phyloP scores from a whole-genome alignment of 2,329 filamentous ascomycete genomes.

The Cercospora brassicicola region DNA sequence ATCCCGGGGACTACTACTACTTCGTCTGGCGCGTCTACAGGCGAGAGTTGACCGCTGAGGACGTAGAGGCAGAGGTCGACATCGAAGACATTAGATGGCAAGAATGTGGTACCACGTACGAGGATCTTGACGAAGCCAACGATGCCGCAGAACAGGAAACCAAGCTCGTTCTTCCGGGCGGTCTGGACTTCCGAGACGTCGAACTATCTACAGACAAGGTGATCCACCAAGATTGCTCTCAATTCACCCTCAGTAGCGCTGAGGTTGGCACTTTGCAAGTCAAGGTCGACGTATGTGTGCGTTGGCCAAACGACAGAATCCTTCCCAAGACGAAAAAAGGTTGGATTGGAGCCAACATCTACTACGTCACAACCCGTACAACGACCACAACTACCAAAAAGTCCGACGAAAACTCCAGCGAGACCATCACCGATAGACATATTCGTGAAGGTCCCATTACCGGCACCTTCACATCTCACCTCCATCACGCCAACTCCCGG shows the following conservation, averaged over 20 bases:
- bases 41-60: conserved; percentile 11
- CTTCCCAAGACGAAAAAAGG: conserved; percentile 8
- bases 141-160: conserved; percentile 5
- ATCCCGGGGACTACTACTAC: conserved; percentile 16
- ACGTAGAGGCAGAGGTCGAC: not conserved
- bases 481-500: conserved; percentile 22
- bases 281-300: not conserved
- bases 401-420: conserved; percentile 7
- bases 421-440: not conserved
- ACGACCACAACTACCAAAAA: not conserved
- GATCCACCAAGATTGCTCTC: not conserved
- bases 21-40: conserved; percentile 13
- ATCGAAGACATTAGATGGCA: not conserved
- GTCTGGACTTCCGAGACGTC: not conserved
- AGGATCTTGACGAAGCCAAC: conserved; percentile 16
- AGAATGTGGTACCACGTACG: conserved; percentile 1
- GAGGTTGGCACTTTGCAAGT: conserved; percentile 13
- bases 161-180: not conserved
- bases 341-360: conserved; percentile 2
- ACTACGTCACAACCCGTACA: conserved; percentile 4
- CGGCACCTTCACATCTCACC: conserved; percentile 8
- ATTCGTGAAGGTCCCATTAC: not conserved
- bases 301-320: not conserved
- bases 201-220: not conserved
- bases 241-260: not conserved